Evolutionary conservation across 108 stramenopile genomes (phyloP), one percentile per base, ranked within the genome.

Genomic region (Pseudonitzschia multiseries): DNA sequence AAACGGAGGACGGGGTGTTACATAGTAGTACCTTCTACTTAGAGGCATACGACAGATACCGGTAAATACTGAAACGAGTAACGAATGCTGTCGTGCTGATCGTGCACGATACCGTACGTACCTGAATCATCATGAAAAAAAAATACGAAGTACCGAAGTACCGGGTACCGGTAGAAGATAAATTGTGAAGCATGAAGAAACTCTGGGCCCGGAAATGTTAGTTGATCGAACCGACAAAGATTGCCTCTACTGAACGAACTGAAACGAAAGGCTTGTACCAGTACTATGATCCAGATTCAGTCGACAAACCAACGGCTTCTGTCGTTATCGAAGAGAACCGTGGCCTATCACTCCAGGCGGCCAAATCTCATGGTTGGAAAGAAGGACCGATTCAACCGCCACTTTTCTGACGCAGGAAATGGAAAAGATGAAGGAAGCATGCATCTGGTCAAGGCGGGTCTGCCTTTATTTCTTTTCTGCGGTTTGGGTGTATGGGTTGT

Each of bases 391-490:
- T 2, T 22, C 26, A 1, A 1, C 54, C 54, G 54, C 26, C 22
- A 22, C 24, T 56, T 56, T 26, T 56, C 54, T 24, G 54, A 26
- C 46, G 42, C 57, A 6, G 15, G 52, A 24, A 74, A 70, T 27
- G 33, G 56, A 14, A 74, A 74, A 32, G 43, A 70, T 6, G 62
- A 69, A 31, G 79, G 73, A 36, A 56, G 79, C 22, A 59, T 79
- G 63, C 53, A 65, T 18, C 8, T 79, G 20, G 28, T 65, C 29
- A 72, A 89, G 74, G 92, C 91, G 20, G 94, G 94, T 6, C 61
- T 91, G 21, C 94, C 94, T 20, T 73, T 95, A 65, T 81, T 95
- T 43, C 70, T 93, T 26, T 95, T 95, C 71, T 85, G 85, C 72
- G 83, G 90, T 28, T 78, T 89, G 29, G 94, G 88, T 29, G 84